phyloP scores from a whole-genome alignment of 1,284 basidiomycete genomes.

The Moesziomyces globuligerus region DNA sequence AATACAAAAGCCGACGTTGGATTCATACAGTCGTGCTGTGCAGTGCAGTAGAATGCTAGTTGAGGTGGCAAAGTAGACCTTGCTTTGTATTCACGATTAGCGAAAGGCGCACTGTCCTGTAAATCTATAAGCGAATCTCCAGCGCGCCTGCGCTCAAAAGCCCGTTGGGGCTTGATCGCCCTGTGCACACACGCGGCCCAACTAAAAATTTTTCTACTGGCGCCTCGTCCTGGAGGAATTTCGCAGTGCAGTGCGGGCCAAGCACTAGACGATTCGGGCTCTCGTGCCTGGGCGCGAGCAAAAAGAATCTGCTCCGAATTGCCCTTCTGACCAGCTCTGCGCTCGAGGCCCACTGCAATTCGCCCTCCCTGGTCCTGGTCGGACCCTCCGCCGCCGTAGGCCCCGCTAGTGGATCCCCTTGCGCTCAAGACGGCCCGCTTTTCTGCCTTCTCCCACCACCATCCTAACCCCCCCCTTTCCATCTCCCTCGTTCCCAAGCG shows the following conservation, averaged over 20 bases:
- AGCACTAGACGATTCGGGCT: neutral
- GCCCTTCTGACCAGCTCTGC: neutral
- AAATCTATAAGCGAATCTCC: no score
- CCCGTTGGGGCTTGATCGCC: no score
- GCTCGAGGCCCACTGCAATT: neutral
- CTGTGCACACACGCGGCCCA: no score
- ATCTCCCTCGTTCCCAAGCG: constrained; percentile 40
- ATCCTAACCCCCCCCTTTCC: constrained; percentile 29
- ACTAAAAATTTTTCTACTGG: neutral
- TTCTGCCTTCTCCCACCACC: constrained; percentile 20
- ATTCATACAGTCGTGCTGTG: no score
- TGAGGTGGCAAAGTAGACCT: no score
- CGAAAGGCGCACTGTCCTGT: no score
- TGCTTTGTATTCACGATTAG: no score
- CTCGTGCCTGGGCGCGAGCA: neutral
- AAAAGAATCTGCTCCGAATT: neutral
- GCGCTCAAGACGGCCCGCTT: constrained; percentile 11
- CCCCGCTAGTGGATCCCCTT: no score
- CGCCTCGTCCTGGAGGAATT: no score
- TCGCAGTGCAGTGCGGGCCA: no score
- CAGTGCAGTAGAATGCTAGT: no score
- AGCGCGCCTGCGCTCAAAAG: no score
- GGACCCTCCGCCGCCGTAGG: constrained; percentile 6
- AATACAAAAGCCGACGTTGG: neutral
- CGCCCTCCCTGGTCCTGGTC: constrained; percentile 7